Evolutionary conservation across 805 yeast genomes (phyloP), one percentile per base, ranked within the genome.

Genomic region (Kregervanrija fluxuum): DNA sequence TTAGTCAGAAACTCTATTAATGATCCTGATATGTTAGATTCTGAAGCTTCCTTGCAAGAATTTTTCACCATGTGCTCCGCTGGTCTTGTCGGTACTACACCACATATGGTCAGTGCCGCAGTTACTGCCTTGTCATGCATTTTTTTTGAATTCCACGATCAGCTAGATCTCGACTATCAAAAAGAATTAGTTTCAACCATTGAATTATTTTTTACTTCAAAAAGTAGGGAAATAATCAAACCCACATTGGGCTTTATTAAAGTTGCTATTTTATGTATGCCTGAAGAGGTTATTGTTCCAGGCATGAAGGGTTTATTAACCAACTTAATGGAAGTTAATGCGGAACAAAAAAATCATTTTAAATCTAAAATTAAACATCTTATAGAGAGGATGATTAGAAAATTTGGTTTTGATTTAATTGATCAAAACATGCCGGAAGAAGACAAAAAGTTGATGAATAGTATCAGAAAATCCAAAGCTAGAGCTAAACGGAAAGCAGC

Each of bases 51-150:
- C 14, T 71, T 90, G 45, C 75, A 80, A 38, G 96, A 90, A 65
- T 90, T 73, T 60, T 87, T 91, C 69, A 88, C 95, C 30, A 87
- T 93, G 83, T 83, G 91, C 30, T 79, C 91, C 64, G 99, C 97
- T 30, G 99, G 99, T 69, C 71, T 95, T 53, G 96, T 93, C 33
- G 96, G 96, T 46, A 82, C 85, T 52, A 77, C 93, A 30, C 91
- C 95, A 33, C 95, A 91, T 67, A 91, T 91, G 96, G 85, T 93
- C 31, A 86, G 96, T 57, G 97, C 98, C n/a, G 80, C 91, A 2
- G 80, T 93, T 54, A 89, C 96, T 6, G 95, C 96, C 0, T 70
- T 91, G 44, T 82, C 95, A 38, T 82, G 96, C 59, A 68, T 91
- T 38, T 73, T 93, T 35, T 91, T 80, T 64, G 97, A 93, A 65